phyloP scores from a whole-genome alignment of 202 grass and related monocot species.

The Eragrostis tef region DNA sequence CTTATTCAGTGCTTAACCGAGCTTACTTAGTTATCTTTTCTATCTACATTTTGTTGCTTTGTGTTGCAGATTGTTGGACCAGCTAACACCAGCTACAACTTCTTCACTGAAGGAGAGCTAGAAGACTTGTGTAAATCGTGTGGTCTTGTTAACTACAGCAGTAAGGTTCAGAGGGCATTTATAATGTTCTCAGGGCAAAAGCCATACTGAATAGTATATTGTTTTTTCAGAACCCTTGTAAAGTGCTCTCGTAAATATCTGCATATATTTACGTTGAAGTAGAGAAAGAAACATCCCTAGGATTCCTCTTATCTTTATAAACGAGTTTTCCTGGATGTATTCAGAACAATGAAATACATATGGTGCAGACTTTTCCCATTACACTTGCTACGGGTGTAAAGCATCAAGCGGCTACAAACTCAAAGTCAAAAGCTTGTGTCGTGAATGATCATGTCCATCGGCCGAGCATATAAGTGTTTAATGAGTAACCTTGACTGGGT shows the following conservation, averaged over 20 bases:
- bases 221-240: slow-evolving; percentile 6
- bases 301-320: neutral
- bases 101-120: slow-evolving; percentile 83
- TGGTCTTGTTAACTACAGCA: slow-evolving; percentile 81
- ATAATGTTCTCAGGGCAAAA: slow-evolving; percentile 99
- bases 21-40: neutral
- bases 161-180: slow-evolving; percentile 76
- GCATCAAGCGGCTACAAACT: too few species aligned
- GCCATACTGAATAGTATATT: slow-evolving; percentile 39
- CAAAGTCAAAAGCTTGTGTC: neutral
- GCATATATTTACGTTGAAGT: neutral
- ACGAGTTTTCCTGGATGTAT: neutral
- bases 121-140: slow-evolving; percentile 88
- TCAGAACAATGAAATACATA: neutral
- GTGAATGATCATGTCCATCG: neutral
- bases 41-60: slow-evolving; percentile 5
- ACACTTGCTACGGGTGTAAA: neutral
- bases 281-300: neutral
- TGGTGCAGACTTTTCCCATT: neutral
- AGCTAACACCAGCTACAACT: slow-evolving; percentile 79
- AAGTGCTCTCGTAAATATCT: neutral
- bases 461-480: slow-evolving; percentile 11
- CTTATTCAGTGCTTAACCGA: slow-evolving; percentile 2
- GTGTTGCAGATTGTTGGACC: slow-evolving; percentile 71
- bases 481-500: slow-evolving; percentile 19